A percentile compares a stretch with the other conserved stretches of the same genome.
Evolutionary conservation across 192 early-diverging fungal genomes (phyloP).

Genomic region (Backusella sp.): DNA sequence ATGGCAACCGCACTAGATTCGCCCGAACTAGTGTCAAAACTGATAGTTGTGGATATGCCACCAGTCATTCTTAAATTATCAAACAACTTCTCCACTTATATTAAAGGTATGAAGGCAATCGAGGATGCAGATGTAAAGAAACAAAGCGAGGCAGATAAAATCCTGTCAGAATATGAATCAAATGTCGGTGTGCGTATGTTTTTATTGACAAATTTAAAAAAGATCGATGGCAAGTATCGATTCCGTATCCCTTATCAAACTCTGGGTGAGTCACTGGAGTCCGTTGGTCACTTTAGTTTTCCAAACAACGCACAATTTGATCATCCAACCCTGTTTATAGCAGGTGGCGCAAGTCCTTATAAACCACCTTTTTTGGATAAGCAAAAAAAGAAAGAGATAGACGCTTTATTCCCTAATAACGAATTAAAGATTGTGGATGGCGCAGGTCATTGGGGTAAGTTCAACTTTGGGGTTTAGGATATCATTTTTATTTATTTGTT

Average conservation of each 20-base stretch:
- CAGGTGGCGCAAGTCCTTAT: conserved; percentile 70
- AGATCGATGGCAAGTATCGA: conserved; percentile 39
- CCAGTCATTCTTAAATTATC: conserved; percentile 51
- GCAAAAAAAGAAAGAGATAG: conserved; percentile 53
- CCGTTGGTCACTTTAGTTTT: conserved; percentile 54
- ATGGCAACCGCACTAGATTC: conserved; percentile 66
- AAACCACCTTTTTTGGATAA: conserved; percentile 44
- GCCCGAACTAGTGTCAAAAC: conserved; percentile 46
- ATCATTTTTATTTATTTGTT: neutral
- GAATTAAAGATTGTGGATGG: conserved; percentile 62
- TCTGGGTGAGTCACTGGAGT: conserved; percentile 53
- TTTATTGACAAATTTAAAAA: conserved; percentile 87
- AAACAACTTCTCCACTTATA: conserved; percentile 55
- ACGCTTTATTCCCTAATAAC: conserved; percentile 69
- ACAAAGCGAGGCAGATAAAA: conserved; percentile 59
- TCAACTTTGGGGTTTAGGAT: neutral
- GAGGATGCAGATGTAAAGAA: conserved; percentile 46
- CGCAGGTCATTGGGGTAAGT: conserved; percentile 89
- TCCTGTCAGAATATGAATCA: conserved; percentile 50
- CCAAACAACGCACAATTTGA: conserved; percentile 41
- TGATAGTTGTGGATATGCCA: conserved; percentile 74
- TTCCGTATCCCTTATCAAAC: conserved; percentile 79
- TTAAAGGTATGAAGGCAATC: conserved; percentile 56
- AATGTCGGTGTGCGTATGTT: conserved; percentile 73
- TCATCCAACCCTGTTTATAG: conserved; percentile 78